Evolutionary conservation across 2,329 filamentous ascomycete species (phyloP), one percentile per base, ranked within the genome.

Genomic region (Pseudogymnoascus verrucosus): DNA sequence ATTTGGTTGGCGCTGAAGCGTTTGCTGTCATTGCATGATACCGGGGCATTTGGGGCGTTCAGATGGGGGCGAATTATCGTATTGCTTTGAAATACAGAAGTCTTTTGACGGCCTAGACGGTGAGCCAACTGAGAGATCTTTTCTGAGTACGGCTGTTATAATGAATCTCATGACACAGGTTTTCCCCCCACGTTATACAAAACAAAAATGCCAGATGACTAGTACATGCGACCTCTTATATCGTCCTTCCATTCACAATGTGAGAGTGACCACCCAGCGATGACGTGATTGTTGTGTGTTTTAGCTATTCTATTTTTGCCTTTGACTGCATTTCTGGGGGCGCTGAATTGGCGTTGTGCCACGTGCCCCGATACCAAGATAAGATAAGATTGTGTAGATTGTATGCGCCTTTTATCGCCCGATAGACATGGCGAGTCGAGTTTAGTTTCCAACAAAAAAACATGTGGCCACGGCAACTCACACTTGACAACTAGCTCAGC

Each of bases 291-390:
- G 51, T 34, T 12, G 51, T 34, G 16, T 57, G 16, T 54, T 57
- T 57, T 57, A 57, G 51, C 51, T 57, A 34, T 57, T 57, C 51
- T 57, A 57, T 57, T 57, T 57, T 57, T 57, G 51, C 51, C n/a
- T n/a, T 57, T 7, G 10, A 11, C 5, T 57, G 51, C 51, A 57
- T 57, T 57, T 47, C n/a, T 31, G 28, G 28, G 14, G 4, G 51
- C 19, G 51, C 51, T 57, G 8, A 19, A 21, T 34, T 57, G 28
- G 51, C 51, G 11, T 21, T 57, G 28, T 34, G 51, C 51, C 51
- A 57, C 51, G 51, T 57, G 51, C 51, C 21, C 16, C 2, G 28
- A 34, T 31, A 31, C 26, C 28, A 34, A 57, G 51, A 57, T 57
- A 57, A 57, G 51, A 57, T 57, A 7, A 57, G 51, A 57, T 57